Conservation (phyloP, 1,284 basidiomycete genomes). For the Sporisorium sorghi region DNA sequence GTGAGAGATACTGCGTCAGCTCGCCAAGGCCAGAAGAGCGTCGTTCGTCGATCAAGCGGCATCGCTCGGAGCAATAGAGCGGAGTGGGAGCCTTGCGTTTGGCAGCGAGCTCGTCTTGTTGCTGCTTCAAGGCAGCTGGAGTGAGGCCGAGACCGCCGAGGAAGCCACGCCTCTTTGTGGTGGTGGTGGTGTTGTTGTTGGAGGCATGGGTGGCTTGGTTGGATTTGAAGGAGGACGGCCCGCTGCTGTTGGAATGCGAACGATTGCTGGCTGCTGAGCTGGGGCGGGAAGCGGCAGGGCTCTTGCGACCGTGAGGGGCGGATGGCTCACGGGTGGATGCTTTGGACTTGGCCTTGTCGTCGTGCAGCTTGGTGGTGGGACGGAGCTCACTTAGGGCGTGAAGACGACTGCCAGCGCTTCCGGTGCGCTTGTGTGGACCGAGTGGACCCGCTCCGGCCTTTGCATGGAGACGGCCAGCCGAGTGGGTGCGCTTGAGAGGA, state of each 20-base stretch:
- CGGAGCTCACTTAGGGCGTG: slow-evolving; percentile 63
- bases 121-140: slow-evolving; percentile 51
- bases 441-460: slow-evolving; percentile 43
- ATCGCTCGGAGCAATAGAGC: slow-evolving; percentile 64
- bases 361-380: slow-evolving; percentile 60
- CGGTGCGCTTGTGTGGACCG: slow-evolving; percentile 55
- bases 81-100: slow-evolving; percentile 50
- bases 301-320: slow-evolving; percentile 21
- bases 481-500: slow-evolving; percentile 52
- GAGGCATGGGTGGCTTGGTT: slow-evolving; percentile 29
- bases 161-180: slow-evolving; percentile 46
- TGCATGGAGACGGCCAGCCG: slow-evolving; percentile 57
- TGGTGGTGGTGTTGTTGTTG: slow-evolving; percentile 10
- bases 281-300: slow-evolving; percentile 41
- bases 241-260: slow-evolving; percentile 46
- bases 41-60: slow-evolving; percentile 59
- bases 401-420: slow-evolving; percentile 57
- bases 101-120: slow-evolving; percentile 45
- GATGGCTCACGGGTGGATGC: slow-evolving; percentile 10
- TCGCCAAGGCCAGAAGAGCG: slow-evolving; percentile 54
- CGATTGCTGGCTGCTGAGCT: slow-evolving; percentile 47
- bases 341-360: slow-evolving; percentile 43
- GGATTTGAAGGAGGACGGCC: slow-evolving; percentile 45
- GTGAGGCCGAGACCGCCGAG: slow-evolving; percentile 54
- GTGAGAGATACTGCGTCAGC: slow-evolving; percentile 51